A percentile compares a stretch with the other conserved stretches of the same genome.
Conservation (phyloP, 306 rosid genomes). For the Quercus robur region DNA sequence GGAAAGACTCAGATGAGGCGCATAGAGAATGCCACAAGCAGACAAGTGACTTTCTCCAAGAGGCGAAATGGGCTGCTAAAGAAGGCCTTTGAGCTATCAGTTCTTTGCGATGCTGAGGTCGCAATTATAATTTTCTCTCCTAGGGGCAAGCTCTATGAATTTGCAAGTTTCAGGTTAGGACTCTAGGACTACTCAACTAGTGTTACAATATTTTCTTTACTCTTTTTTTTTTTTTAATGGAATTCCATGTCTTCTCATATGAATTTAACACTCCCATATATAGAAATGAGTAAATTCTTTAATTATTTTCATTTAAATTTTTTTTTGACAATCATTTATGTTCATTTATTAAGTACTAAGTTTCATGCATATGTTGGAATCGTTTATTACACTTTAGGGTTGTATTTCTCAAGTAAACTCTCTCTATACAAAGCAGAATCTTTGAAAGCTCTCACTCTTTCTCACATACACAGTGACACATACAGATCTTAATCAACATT, state of each 20-base stretch:
- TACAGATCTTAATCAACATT: neutral
- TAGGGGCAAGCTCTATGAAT: slow-evolving; percentile 52
- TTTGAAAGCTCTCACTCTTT: neutral
- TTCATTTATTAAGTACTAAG: neutral
- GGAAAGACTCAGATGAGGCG: slow-evolving; percentile 87
- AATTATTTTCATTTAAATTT: no score
- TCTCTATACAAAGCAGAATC: neutral
- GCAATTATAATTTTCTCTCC: slow-evolving; percentile 49
- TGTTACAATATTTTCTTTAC: neutral
- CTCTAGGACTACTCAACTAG: neutral
- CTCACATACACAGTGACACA: neutral
- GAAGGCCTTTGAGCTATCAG: slow-evolving; percentile 88
- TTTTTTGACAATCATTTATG: neutral
- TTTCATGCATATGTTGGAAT: neutral
- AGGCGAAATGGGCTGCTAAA: slow-evolving; percentile 75
- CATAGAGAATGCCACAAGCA: slow-evolving; percentile 87
- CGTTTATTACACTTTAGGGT: neutral
- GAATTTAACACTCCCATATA: neutral
- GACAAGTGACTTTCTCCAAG: slow-evolving; percentile 89
- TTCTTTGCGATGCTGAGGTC: slow-evolving; percentile 72
- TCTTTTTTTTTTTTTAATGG: neutral
- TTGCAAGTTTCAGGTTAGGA: slow-evolving; percentile 45
- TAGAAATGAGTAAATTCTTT: neutral
- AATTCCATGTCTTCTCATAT: neutral
- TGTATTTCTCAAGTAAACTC: neutral